phyloP scores from a whole-genome alignment of 805 yeast species.

The Candida railenensis region DNA sequence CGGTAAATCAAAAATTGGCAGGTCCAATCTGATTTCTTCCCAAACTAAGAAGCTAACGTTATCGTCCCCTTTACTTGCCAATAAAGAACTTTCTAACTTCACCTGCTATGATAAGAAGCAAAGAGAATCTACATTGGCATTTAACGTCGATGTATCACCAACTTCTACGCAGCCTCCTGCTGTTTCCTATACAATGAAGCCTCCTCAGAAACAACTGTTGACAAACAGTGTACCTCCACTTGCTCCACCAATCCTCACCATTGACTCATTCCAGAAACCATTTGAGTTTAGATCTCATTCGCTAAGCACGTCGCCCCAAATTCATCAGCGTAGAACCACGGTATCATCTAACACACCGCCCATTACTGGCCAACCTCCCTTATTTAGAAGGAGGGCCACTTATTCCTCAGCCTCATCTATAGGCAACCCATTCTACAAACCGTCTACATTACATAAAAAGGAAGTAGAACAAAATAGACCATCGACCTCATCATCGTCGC shows the following conservation, averaged over 20 bases:
- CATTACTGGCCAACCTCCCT: neutral
- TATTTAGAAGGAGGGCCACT: conserved; percentile 4
- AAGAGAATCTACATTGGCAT: neutral
- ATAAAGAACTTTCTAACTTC: conserved; percentile 5
- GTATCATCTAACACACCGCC: neutral
- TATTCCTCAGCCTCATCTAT: conserved; percentile 3
- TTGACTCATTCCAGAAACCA: conserved; percentile 13
- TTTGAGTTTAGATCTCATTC: neutral
- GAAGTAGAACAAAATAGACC: neutral
- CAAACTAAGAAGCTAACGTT: conserved; percentile 14
- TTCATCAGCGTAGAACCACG: neutral
- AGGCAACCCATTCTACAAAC: conserved; percentile 14
- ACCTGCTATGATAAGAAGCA: conserved; percentile 1
- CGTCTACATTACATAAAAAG: conserved; percentile 1
- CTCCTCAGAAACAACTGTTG: conserved; percentile 24
- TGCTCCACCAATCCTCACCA: conserved; percentile 14
- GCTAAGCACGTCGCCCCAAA: neutral
- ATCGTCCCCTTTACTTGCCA: conserved; percentile 23
- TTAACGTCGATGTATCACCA: conserved; percentile 4
- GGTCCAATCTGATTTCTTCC: conserved; percentile 11
- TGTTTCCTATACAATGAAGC: conserved; percentile 8
- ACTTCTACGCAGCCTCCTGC: neutral
- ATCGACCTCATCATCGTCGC: neutral
- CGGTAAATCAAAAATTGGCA: neutral
- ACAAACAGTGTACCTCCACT: conserved; percentile 7